Percentiles rank a stretch among this genome's conserved stretches.
Conservation (phyloP, 805 yeast genomes). For the Blastobotrys robertii region DNA sequence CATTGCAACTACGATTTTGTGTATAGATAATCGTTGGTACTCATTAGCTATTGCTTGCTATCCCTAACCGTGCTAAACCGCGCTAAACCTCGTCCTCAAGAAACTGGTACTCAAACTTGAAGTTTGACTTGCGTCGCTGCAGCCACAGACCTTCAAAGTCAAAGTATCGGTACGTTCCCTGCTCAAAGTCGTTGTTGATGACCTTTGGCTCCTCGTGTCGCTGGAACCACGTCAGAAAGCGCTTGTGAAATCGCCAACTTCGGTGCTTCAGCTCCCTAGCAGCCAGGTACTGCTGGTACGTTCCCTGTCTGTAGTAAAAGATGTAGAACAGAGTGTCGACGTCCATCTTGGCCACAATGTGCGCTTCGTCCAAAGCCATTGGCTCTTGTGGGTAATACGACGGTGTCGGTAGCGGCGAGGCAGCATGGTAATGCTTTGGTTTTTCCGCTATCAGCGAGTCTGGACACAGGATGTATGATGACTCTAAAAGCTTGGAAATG, state of each 20-base stretch:
- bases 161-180: constrained; percentile 64
- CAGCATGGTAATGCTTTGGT: constrained; percentile 69
- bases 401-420: constrained; percentile 81
- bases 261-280: constrained; percentile 71
- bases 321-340: constrained; percentile 84
- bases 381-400: constrained; percentile 86
- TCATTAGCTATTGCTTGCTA: background rate
- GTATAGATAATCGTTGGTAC: no score
- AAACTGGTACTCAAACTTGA: constrained; percentile 39
- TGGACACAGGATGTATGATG: constrained; percentile 80
- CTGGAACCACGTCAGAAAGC: constrained; percentile 72
- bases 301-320: constrained; percentile 75
- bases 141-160: constrained; percentile 70
- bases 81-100: constrained; percentile 32
- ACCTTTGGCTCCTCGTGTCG: constrained; percentile 47
- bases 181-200: constrained; percentile 34
- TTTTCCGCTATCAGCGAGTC: constrained; percentile 86
- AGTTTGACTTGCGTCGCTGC: constrained; percentile 50
- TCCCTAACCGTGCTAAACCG: background rate
- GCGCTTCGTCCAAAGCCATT: constrained; percentile 41
- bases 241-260: constrained; percentile 75
- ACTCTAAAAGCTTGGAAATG: constrained; percentile 54
- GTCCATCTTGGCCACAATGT: constrained; percentile 61
- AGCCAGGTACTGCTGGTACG: constrained; percentile 63
- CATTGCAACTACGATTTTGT: no score